Evolutionary conservation across 768 basidiomycete genomes (phyloP).

Genomic region (Naganishia vaughanmartiniae): DNA sequence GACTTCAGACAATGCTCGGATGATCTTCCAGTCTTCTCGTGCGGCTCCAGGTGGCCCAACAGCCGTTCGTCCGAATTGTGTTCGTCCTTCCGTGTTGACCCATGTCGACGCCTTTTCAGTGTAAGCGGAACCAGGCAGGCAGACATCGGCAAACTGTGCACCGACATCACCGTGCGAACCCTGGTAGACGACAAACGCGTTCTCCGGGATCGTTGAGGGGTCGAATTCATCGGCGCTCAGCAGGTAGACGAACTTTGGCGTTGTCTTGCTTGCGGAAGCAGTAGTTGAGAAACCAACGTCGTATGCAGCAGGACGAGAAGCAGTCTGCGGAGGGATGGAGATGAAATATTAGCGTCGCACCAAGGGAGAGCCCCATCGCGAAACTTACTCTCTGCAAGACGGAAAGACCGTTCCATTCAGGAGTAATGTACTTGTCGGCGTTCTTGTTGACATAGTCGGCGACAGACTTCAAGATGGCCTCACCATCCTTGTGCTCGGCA

Average conservation of each 20-base stretch:
- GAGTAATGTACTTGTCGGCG: constrained; percentile 70
- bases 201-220: constrained; percentile 77
- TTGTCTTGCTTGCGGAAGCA: constrained; percentile 66
- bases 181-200: constrained; percentile 97
- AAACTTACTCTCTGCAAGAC: constrained; percentile 79
- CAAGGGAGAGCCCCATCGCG: neutral
- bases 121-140: constrained; percentile 86
- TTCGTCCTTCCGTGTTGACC: constrained; percentile 94
- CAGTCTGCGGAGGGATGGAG: constrained; percentile 58
- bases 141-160: constrained; percentile 95
- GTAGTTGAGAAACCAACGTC: constrained; percentile 92
- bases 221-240: constrained; percentile 93
- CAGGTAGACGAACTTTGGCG: constrained; percentile 93
- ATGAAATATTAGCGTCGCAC: neutral
- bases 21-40: constrained; percentile 95
- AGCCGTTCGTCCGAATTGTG: constrained; percentile 84
- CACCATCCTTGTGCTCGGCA: constrained; percentile 78
- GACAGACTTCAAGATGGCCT: constrained; percentile 70
- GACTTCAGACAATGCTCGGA: constrained; percentile 84
- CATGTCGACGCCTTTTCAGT: constrained; percentile 88
- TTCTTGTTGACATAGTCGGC: constrained; percentile 76
- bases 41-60: constrained; percentile 92
- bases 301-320: constrained; percentile 89
- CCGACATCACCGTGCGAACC: constrained; percentile 97
- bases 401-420: constrained; percentile 94